Evolutionary conservation across 2,329 filamentous ascomycete species (phyloP), one percentile per base, ranked within the genome.

Genomic region (Alternaria metachromatica): DNA sequence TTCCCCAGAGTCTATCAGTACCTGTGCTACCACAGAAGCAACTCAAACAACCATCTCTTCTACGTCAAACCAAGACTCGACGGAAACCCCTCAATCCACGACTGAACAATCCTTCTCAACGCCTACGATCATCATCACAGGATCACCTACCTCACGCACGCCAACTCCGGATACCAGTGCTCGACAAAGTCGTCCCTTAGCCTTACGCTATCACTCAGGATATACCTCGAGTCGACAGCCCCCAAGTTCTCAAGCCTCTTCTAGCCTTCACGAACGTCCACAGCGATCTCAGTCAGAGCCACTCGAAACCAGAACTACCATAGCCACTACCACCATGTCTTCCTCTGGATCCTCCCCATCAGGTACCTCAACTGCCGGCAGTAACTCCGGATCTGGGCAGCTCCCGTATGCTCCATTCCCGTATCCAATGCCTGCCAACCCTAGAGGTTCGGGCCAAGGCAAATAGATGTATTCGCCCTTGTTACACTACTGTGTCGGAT

Each of bases 351-450:
- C 77, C 28, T 75, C 76, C 13, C 72, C 76, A 18, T 68, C 70
- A 21, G 75, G 65, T 63, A 79, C 77, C 11, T 74, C 69, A n/a
- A 78, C 76, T 4, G 67, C 73, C 10, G 75, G 74, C 10, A 64
- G 74, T 20, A 73, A 64, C 6, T 74, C 76, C 6, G 74, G 74
- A 30, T 72, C 75, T 23, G 66, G 73, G 15, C 74, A 78, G 55
- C 75, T 80, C 6, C 77, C 77, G 0, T 80, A 80, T 58, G 77
- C 78, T 7, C 78, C 78, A 2, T 80, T 80, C 54, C 78, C 78
- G 13, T 80, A 78, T 63, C 77, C 75, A 1, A 77, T 78, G 72
- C 77, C 78, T 2, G 71, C 70, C 12, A 75, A 73, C 49, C 65
- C 69, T 3, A 64, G 74, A 9, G 65, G 67, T 3, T 65, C 69